A percentile compares a stretch with the other conserved stretches of the same genome.
These are phyloP conservation scores for Tephrocybe sp. DNA, from an alignment of 768 basidiomycete genomes.

Conservation along the genomic window DNA sequence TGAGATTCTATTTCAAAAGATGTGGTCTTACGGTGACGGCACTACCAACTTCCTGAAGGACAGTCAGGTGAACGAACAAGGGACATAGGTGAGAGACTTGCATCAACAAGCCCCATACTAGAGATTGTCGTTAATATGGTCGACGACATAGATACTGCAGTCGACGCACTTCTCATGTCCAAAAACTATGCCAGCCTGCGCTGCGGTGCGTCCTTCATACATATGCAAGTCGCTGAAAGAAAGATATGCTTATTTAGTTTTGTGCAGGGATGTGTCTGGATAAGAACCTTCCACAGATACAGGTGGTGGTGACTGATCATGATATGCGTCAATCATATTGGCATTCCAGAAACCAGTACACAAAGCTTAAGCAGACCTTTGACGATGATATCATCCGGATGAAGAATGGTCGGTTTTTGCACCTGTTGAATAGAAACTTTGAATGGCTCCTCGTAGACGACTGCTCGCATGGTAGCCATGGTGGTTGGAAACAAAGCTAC, in stretches of 20 bases:
- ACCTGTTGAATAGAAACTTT: constrained; percentile 46
- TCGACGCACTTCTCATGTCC: constrained; percentile 51
- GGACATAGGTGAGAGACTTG: constrained; percentile 15
- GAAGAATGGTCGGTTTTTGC: constrained; percentile 45
- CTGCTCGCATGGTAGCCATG: constrained; percentile 44
- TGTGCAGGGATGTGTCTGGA: neutral
- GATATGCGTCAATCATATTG: neutral
- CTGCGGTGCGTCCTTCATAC: constrained; percentile 57
- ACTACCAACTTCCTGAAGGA: constrained; percentile 40
- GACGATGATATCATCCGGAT: constrained; percentile 55
- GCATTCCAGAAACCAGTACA: no score
- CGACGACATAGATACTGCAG: neutral
- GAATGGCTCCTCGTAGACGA: constrained; percentile 55
- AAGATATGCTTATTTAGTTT: neutral
- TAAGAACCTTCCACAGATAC: constrained; percentile 49
- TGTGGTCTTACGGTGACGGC: constrained; percentile 38
- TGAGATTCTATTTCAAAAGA: neutral
- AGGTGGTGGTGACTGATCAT: constrained; percentile 44
- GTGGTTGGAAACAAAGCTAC: neutral
- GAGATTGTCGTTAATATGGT: neutral
- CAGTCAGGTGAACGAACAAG: neutral
- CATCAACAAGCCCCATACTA: constrained; percentile 53
- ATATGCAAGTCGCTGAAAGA: constrained; percentile 47
- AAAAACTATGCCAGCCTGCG: constrained; percentile 49
- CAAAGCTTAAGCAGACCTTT: constrained; percentile 30